Percentiles rank a stretch among this genome's conserved stretches.
These are phyloP conservation scores for Suillus clintonianus DNA, from an alignment of 768 basidiomycete genomes.

Conservation along the genomic window DNA sequence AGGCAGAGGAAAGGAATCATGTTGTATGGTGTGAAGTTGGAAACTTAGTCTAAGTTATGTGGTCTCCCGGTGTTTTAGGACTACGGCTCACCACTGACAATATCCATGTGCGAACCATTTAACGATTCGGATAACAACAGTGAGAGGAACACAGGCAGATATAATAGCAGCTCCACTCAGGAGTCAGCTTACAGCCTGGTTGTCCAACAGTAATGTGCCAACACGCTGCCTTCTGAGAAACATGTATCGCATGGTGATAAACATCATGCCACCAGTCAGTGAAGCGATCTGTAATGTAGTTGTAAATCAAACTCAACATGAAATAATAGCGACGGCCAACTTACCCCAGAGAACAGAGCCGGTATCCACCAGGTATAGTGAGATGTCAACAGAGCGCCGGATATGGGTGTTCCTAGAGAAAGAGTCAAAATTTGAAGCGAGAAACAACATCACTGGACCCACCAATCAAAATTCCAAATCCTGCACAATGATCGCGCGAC, in stretches of 20 bases:
- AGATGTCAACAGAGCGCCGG: conserved; percentile 52
- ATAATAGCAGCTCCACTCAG: not conserved
- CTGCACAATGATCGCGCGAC: conserved; percentile 9
- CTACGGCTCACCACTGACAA: not conserved
- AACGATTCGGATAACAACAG: not conserved
- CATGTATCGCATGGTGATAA: not conserved
- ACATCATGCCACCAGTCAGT: not conserved
- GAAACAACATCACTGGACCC: not conserved
- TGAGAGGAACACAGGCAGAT: not conserved
- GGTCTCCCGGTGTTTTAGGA: not conserved
- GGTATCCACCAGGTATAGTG: conserved; percentile 60
- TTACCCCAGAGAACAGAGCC: conserved; percentile 50
- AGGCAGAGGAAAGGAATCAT: no score
- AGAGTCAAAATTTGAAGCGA: conserved; percentile 18
- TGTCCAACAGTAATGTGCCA: not conserved
- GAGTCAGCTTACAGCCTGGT: not conserved
- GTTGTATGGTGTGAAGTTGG: no score
- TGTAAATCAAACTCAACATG: not conserved
- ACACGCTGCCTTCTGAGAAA: not conserved
- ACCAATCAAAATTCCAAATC: conserved; percentile 25
- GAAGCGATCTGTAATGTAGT: not conserved
- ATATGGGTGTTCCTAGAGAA: conserved; percentile 53
- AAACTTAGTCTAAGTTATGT: not conserved
- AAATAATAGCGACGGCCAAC: not conserved
- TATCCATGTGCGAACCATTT: not conserved